phyloP scores from a whole-genome alignment of 2,329 filamentous ascomycete genomes.

The Botryosphaeria dothidea region DNA sequence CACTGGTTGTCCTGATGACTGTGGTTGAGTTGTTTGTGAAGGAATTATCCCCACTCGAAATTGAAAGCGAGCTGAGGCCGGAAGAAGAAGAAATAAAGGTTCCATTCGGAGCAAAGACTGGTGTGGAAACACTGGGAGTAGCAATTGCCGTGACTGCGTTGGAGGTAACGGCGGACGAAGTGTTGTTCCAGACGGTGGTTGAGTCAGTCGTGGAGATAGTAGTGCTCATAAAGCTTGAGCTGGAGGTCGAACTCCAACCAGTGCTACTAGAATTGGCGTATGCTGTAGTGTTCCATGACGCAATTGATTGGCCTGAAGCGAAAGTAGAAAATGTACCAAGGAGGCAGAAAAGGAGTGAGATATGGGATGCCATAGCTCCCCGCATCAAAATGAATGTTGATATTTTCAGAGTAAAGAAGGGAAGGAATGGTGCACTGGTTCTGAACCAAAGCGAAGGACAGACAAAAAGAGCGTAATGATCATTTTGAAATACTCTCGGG shows the following conservation, averaged over 20 bases:
- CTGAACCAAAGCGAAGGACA: neutral
- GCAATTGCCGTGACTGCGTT: neutral
- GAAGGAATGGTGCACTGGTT: neutral
- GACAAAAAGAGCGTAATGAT: neutral
- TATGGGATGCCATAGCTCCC: neutral
- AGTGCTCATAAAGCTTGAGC: neutral
- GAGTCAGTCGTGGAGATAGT: neutral
- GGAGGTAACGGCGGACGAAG: neutral
- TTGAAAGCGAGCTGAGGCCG: neutral
- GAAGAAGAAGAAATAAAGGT: neutral
- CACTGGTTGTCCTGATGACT: neutral
- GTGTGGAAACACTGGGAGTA: neutral
- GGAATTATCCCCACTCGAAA: neutral
- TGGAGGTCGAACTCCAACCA: neutral
- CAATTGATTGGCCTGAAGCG: neutral
- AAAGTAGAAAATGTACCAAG: neutral
- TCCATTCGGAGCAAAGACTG: neutral
- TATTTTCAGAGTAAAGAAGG: neutral
- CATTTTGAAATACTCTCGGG: neutral
- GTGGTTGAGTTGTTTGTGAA: neutral
- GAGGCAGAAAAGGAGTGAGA: neutral
- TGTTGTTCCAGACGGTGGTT: neutral
- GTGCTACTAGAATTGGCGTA: neutral
- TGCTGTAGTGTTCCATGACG: neutral
- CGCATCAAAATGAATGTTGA: neutral